Evolutionary conservation across 345 rosid species (phyloP), one percentile per base, ranked within the genome.

Genomic region (Murraya paniculata): DNA sequence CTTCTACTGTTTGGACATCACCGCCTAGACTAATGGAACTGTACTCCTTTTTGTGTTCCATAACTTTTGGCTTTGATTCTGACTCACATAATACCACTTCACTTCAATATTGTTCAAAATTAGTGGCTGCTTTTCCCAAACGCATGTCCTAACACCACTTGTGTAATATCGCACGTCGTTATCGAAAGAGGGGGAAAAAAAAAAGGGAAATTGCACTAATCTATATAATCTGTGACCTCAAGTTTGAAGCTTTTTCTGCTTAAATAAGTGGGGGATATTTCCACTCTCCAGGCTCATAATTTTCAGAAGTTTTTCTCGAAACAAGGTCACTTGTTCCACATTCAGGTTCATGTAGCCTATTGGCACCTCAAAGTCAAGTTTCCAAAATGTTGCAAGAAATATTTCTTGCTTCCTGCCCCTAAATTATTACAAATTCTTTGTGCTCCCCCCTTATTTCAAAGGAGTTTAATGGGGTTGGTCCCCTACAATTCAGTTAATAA

Each of bases 401-500:
- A 9, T 21, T 27, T 48, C 38, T 0, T 18, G 35, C 2, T 18
- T 50, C n/a, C 27, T 53, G 6, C 2, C 57, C 39, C 31, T 0
- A n/a, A 55, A 48, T 55, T 0, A 27, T 0, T 28, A 62, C 65
- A 10, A 35, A 72, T 33, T 62, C 21, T 53, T 59, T 60, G 5
- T 39, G 36, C 18, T 71, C 13, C 35, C 35, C 36, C 11, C 24
- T 60, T 22, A 22, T 62, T 53, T 61, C 5, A 38, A 59, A 59
- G 1, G n/a, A 9, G 30, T 48, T 57, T 35, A 6, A 33, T 11
- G 66, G 53, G 2, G 5, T 13, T 76, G 81, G 84, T 68, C 76
- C 83, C 71, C 84, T 72, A 62, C 76, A 11, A 5, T 77, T 38
- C 72, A 61, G 76, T 68, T 68, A 39, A 58, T 30, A 68, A 45